Percentiles rank a stretch among this genome's conserved stretches.
These are phyloP conservation scores for Tulasnella sp. DNA, from an alignment of 768 basidiomycete species.

Conservation along the genomic window DNA sequence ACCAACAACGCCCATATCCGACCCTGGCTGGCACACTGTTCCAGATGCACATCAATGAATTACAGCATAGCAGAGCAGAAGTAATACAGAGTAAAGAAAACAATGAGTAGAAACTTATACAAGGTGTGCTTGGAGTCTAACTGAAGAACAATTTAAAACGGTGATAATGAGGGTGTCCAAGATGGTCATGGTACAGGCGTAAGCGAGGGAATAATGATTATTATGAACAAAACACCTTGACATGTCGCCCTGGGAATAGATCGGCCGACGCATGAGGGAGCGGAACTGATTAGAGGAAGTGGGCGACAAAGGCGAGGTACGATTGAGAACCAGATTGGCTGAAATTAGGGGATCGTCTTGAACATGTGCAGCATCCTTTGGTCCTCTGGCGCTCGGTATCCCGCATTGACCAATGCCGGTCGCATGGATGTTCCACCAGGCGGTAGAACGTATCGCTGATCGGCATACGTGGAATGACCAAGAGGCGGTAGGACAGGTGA, in stretches of 20 bases:
- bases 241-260: background rate
- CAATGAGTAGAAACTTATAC: too few species aligned
- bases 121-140: too few species aligned
- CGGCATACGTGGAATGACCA: background rate
- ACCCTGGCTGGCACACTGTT: too few species aligned
- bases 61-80: too few species aligned
- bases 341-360: background rate
- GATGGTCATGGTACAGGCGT: background rate
- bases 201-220: background rate
- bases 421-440: background rate
- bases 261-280: background rate
- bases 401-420: background rate
- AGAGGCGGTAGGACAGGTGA: background rate
- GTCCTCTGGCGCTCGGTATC: conserved; percentile 3
- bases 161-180: too few species aligned
- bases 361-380: conserved; percentile 12
- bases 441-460: background rate
- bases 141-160: too few species aligned
- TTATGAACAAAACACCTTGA: background rate
- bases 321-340: background rate
- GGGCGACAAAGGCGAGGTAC: background rate
- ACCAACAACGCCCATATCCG: too few species aligned
- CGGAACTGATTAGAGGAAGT: background rate
- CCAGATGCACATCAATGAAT: too few species aligned
- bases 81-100: too few species aligned